Evolutionary conservation across 495 filamentous ascomycete genomes (phyloP).

Genomic region (Recurvomyces mirabilis): DNA sequence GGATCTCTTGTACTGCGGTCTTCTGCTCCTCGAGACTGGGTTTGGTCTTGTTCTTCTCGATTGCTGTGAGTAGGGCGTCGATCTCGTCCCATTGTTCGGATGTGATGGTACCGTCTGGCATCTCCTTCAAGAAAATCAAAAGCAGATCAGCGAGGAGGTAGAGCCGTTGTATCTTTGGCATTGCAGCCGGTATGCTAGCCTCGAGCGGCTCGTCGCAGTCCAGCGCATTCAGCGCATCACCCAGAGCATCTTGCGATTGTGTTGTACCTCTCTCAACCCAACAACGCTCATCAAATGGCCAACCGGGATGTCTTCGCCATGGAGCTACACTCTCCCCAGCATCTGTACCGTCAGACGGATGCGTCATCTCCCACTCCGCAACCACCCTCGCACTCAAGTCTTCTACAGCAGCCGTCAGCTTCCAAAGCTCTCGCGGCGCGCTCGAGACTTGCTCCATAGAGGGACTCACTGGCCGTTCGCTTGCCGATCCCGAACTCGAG

Average conservation of each 20-base stretch:
- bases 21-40: constrained; percentile 52
- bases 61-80: constrained; percentile 47
- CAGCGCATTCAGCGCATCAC: constrained; percentile 51
- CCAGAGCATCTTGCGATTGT: constrained; percentile 23
- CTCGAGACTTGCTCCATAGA: no score
- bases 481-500: neutral
- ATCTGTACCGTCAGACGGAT: constrained; percentile 24
- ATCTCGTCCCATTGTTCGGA: constrained; percentile 56
- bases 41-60: constrained; percentile 39
- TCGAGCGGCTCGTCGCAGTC: constrained; percentile 53
- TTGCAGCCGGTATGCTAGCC: constrained; percentile 46
- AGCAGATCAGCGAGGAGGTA: constrained; percentile 61
- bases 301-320: constrained; percentile 50
- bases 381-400: constrained; percentile 58
- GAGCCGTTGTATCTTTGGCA: constrained; percentile 49
- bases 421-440: no score
- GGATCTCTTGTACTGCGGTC: constrained; percentile 57
- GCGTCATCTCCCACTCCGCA: constrained; percentile 76
- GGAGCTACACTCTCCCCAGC: constrained; percentile 30
- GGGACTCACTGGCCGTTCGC: no score
- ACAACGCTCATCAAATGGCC: constrained; percentile 62
- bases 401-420: constrained; percentile 74
- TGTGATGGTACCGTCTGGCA: constrained; percentile 67
- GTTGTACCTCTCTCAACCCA: constrained; percentile 31
- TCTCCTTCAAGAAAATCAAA: constrained; percentile 54